Evolutionary conservation across 179 eudicot genomes (phyloP).

Genomic region (Gypsophila paniculata): DNA sequence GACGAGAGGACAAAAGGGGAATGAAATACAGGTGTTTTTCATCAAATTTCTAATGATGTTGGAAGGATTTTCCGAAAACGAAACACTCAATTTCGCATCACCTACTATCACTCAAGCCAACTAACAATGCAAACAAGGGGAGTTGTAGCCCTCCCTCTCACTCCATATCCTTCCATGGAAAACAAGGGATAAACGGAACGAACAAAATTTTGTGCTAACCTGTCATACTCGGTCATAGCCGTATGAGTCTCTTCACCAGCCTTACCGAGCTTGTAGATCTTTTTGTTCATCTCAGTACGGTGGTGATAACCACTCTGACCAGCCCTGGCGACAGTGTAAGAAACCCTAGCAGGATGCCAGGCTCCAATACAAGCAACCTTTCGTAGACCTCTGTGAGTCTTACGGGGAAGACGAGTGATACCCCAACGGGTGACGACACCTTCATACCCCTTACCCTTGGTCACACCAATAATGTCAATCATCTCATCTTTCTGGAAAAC

Average conservation of each 20-base stretch:
- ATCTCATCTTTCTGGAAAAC: constrained; percentile 74
- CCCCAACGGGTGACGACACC: constrained; percentile 94
- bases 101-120: neutral
- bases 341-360: constrained; percentile 82
- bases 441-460: constrained; percentile 79
- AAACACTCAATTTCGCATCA: neutral
- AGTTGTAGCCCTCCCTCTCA: neutral
- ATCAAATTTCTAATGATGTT: neutral
- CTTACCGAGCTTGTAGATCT: constrained; percentile 75
- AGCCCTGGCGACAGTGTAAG: constrained; percentile 83
- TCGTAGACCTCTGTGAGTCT: constrained; percentile 85
- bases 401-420: constrained; percentile 82
- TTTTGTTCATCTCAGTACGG: constrained; percentile 83
- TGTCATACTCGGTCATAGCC: constrained; percentile 70
- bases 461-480: constrained; percentile 79
- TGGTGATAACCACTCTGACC: constrained; percentile 91
- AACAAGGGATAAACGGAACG: neutral
- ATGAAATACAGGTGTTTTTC: neutral
- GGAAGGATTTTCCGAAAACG: neutral
- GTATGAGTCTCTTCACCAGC: constrained; percentile 49
- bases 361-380: constrained; percentile 92
- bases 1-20: too few relatives aligned
- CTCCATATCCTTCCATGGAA: neutral
- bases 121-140: neutral
- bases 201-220: constrained; percentile 33